A percentile compares a stretch with the other conserved stretches of the same genome.
Evolutionary conservation across 805 yeast species (phyloP).

Genomic region (Pichia kluyveri): DNA sequence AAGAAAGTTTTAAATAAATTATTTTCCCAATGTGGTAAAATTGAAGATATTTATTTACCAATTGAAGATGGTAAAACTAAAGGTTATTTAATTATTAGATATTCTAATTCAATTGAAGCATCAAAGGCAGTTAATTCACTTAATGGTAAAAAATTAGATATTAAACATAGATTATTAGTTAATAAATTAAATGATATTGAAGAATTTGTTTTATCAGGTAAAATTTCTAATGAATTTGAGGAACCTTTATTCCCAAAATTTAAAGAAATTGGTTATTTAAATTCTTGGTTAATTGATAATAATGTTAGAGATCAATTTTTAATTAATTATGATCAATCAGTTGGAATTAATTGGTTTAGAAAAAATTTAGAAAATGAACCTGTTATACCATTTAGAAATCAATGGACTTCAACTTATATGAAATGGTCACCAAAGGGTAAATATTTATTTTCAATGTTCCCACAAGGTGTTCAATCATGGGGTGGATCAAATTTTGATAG

Average conservation of each 20-base stretch:
- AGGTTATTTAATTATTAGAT: conserved; percentile 84
- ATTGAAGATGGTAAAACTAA: conserved; percentile 68
- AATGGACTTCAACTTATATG: conserved; percentile 83
- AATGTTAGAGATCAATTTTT: conserved; percentile 86
- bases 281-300: conserved; percentile 85
- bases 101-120: conserved; percentile 56
- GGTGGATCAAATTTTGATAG: conserved; percentile 79
- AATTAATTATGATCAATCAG: conserved; percentile 68
- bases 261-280: conserved; percentile 70
- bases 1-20: conserved; percentile 79
- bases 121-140: conserved; percentile 69
- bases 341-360: conserved; percentile 83
- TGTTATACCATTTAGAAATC: conserved; percentile 67
- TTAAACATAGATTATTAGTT: conserved; percentile 80
- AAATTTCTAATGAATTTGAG: conserved; percentile 48
- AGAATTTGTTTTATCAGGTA: conserved; percentile 59
- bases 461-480: conserved; percentile 93
- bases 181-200: conserved; percentile 80
- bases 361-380: conserved; percentile 62
- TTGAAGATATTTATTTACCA: conserved; percentile 79
- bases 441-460: conserved; percentile 77
- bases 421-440: conserved; percentile 93
- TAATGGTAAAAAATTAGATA: conserved; percentile 87
- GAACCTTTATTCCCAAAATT: conserved; percentile 71
- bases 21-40: conserved; percentile 68